Base-by-base conservation (phyloP, 495 filamentous ascomycete species). In the Neurospora sublineolata region DNA sequence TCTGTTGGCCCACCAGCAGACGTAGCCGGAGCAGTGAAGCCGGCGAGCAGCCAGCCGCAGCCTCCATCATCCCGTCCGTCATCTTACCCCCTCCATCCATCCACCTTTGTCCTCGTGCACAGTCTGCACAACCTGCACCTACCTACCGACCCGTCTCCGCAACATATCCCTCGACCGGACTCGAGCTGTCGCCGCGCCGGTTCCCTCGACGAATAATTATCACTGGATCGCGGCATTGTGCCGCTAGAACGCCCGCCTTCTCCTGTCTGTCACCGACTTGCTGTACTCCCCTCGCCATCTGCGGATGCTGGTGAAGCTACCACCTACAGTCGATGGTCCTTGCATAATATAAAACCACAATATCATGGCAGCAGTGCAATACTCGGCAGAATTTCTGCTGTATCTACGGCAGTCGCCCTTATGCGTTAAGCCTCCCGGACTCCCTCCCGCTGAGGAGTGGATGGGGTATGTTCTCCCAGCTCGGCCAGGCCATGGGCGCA, bases 391-490 rank as follows among this genome's bases (percentile, higher is more conserved):
- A 68, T 89, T 94, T 84, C 87, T 99, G 73, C 83, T 92, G 74
- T 82, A 81, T 78, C 86, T 99, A 74, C 89, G 90, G 79, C 81
- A 90, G 60, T 99, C 95, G 70, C 94, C 94, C 68, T 86, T 97
- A 75, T 93, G 93, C 76, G 82, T 86, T 71, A 97, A 94, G 77
- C 95, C 95, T 40, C 80, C 88, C 67, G 85, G 85, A 68, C 86
- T 99, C 52, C 95, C 95, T 36, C 91, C 94, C 33, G 88, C 92
- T 71, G 94, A 97, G 84, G 94, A 98, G 86, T 99, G 95, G 95
- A 97, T 98, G 93, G 94, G 94, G 93, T 97, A 87, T 78, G 90
- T 81, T 68, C 20, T 75, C 68, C 16, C 67, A 60, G 37, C 27
- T 44, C 69, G 39, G 18, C 64, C 33, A 38, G 52, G 27, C 52